phyloP scores from a whole-genome alignment of 345 rosid genomes.

The Euphorbia pulcherrima region DNA sequence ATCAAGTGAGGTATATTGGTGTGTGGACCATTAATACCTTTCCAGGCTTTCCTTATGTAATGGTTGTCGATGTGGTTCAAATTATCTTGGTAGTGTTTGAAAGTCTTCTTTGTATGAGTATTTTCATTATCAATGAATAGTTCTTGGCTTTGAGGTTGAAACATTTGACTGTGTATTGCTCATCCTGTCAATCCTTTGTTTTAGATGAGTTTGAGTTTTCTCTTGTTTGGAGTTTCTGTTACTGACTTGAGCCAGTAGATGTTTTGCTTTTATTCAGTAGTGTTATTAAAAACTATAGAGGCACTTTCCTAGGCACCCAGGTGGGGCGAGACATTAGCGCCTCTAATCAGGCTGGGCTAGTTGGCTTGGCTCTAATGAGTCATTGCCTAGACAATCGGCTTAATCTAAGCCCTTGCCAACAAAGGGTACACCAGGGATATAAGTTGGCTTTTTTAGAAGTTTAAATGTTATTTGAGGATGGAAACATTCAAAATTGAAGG shows the following conservation, averaged over 20 bases:
- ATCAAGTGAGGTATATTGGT: neutral
- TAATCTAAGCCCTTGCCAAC: too few species aligned
- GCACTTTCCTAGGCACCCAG: neutral
- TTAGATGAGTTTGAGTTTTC: neutral
- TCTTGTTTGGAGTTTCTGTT: neutral
- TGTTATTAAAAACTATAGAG: neutral
- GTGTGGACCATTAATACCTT: neutral
- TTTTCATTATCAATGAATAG: neutral
- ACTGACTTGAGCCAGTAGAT: neutral
- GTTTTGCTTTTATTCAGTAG: neutral
- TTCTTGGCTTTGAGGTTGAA: neutral
- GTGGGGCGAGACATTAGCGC: too few species aligned
- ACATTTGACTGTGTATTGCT: neutral
- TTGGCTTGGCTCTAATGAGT: neutral
- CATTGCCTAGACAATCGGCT: too few species aligned
- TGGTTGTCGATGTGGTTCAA: neutral
- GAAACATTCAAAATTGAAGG: too few species aligned
- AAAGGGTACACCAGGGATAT: too few species aligned
- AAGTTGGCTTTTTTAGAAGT: too few species aligned
- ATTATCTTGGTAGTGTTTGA: neutral
- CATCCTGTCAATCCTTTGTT: neutral
- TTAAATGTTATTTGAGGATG: too few species aligned
- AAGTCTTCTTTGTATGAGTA: neutral
- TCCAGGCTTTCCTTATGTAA: neutral
- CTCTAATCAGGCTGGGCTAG: too few species aligned